Evolutionary conservation across 176 grass and related monocot genomes (phyloP).

Genomic region (Oryza australiensis): DNA sequence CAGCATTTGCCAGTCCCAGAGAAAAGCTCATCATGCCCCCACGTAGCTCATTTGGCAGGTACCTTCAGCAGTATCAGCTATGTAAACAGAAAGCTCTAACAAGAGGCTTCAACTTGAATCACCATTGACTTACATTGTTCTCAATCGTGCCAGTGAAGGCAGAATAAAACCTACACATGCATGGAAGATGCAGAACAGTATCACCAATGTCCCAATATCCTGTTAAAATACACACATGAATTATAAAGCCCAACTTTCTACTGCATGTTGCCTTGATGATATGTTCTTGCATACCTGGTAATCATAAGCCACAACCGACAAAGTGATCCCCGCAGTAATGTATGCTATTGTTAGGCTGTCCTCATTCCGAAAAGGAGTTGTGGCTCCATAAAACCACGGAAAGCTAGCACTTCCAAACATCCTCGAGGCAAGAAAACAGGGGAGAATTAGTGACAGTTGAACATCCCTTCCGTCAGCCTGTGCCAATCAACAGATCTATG

Average conservation of each 20-base stretch:
- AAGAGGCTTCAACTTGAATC: not conserved
- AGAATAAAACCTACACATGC: constrained; percentile 86
- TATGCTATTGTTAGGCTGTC: constrained; percentile 73
- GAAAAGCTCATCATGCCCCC: constrained; percentile 96
- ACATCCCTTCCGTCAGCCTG: constrained; percentile 86
- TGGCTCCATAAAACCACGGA: constrained; percentile 68
- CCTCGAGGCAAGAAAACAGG: constrained; percentile 83
- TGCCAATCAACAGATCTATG: constrained; percentile 31
- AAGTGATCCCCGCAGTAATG: constrained; percentile 48
- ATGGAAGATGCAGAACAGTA: constrained; percentile 86
- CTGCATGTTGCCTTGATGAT: not conserved
- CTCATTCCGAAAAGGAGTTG: constrained; percentile 51
- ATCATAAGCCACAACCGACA: constrained; percentile 81
- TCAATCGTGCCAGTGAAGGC: constrained; percentile 77
- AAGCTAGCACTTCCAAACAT: constrained; percentile 72
- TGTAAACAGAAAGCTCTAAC: constrained; percentile 11
- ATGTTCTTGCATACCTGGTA: constrained; percentile 58
- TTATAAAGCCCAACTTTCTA: not conserved
- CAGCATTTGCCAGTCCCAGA: constrained; percentile 56
- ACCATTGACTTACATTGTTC: constrained; percentile 65
- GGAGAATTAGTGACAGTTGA: constrained; percentile 68
- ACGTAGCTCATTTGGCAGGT: constrained; percentile 90
- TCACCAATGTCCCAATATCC: constrained; percentile 77
- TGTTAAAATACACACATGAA: constrained; percentile 33
- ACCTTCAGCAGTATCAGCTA: constrained; percentile 51